Base-by-base conservation (phyloP, 306 rosid genomes). In the Purshia tridentata region DNA sequence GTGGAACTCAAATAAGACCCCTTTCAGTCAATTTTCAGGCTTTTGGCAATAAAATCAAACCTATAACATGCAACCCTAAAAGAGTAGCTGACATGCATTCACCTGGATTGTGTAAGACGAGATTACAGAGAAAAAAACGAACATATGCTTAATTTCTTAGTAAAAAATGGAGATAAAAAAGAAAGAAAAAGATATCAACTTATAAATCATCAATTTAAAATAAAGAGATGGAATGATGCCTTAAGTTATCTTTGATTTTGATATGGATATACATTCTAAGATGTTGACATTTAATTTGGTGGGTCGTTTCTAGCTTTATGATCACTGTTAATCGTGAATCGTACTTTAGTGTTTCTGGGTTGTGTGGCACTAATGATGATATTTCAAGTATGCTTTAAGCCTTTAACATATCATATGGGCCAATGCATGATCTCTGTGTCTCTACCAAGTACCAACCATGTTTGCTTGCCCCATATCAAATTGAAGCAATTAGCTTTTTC, bases 291-390 rank as follows among this genome's bases (percentile, higher is more conserved):
- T 48, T 29, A 29, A 29, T 20, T 23, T 23, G 51, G 44, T 48
- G 57, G 48, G 8, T 18, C 12, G 29, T 18, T 19, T 37, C 11
- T 16, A 47, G 53, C 44, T 67, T 67, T 47, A 23, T 22, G 23
- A 50, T 29, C 35, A 29, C 22, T 49, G 59, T 67, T 51, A 67
- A 35, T 50, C 16, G 35, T 29, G 11, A 8, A 50, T 29, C 64
- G 12, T 58, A 58, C 42, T 29, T 58, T 16, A 48, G 57, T 67
- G 35, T 50, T 50, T 50, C 40, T 16, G 54, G 72, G 59, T 11
- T 40, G 18, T 53, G 55, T 9, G 7, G 44, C 64, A 35, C 59
- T 64, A 76, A 83, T 83, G 76, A 83, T 83, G 81, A 72, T 59
- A 14, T 59, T 20, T 37, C 59, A 54, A 49, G 79, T 65, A 53